A percentile compares a stretch with the other conserved stretches of the same genome.
Evolutionary conservation across 78 protist genomes (phyloP).

Genomic region (Dictyostelium intermedium): DNA sequence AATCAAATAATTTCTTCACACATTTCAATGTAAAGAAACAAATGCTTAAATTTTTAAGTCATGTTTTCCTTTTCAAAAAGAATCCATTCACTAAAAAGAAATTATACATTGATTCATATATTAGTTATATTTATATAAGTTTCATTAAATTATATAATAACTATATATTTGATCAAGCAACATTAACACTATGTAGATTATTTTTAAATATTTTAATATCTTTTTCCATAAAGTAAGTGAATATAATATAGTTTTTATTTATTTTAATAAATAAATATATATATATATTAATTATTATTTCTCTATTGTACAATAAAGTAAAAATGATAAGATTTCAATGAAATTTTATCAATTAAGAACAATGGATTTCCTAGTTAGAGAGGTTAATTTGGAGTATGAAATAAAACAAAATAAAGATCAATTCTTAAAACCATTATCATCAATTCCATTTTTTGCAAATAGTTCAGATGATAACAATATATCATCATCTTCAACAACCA

Average conservation of each 20-base stretch:
- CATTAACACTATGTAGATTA: conserved; percentile 73
- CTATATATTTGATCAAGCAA: conserved; percentile 56
- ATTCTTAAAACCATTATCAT: conserved; percentile 26
- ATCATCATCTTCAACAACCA: background rate
- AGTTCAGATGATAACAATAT: background rate
- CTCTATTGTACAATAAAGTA: background rate
- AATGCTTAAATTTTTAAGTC: conserved; percentile 47
- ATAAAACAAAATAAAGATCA: conserved; percentile 58
- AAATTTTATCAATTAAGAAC: conserved; percentile 85
- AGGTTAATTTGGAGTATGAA: conserved; percentile 82
- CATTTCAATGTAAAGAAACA: conserved; percentile 40
- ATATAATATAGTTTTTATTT: background rate
- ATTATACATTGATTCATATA: conserved; percentile 79
- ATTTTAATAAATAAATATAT: too few relatives aligned
- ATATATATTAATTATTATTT: background rate
- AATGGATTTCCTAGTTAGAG: conserved; percentile 85
- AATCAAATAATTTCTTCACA: background rate
- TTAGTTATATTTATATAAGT: conserved; percentile 75
- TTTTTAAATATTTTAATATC: conserved; percentile 58
- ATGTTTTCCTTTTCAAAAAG: conserved; percentile 44
- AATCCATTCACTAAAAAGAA: conserved; percentile 71
- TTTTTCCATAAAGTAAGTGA: conserved; percentile 77
- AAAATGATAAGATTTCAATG: conserved; percentile 73
- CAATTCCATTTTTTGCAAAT: conserved; percentile 23
- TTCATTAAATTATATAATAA: conserved; percentile 81